A percentile compares a stretch with the other conserved stretches of the same genome.
These are phyloP conservation scores for Coemansia sp. DNA, from an alignment of 192 early-diverging fungal species.

Conservation along the genomic window DNA sequence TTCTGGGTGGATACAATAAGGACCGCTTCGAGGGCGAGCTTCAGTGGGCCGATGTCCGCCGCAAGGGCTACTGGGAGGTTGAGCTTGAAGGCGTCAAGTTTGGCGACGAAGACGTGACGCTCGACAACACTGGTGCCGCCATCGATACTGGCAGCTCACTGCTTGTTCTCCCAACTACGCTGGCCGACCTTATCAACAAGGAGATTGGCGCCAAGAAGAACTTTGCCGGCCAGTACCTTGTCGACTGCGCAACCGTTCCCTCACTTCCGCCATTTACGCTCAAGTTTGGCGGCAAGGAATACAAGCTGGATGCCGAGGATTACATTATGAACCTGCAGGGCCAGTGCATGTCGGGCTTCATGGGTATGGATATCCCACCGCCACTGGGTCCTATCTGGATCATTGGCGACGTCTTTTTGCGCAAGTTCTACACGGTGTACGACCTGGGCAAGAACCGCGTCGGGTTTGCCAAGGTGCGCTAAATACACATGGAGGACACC, in stretches of 20 bases:
- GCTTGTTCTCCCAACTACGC: slow-evolving; percentile 68
- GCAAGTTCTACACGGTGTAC: slow-evolving; percentile 73
- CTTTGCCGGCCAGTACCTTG: slow-evolving; percentile 81
- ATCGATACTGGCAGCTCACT: slow-evolving; percentile 94
- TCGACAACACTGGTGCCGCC: slow-evolving; percentile 70
- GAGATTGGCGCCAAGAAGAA: slow-evolving; percentile 92
- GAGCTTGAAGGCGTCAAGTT: slow-evolving; percentile 74
- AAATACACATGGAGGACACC: neutral
- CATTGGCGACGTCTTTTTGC: slow-evolving; percentile 79
- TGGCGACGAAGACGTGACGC: slow-evolving; percentile 69
- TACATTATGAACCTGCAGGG: slow-evolving; percentile 65
- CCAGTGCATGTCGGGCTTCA: slow-evolving; percentile 78
- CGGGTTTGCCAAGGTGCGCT: slow-evolving; percentile 53
- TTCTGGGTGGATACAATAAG: slow-evolving; percentile 82
- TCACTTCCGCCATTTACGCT: slow-evolving; percentile 74
- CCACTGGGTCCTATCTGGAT: slow-evolving; percentile 80
- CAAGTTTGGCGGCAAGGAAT: slow-evolving; percentile 72
- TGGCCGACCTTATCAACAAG: slow-evolving; percentile 89
- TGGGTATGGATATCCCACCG: slow-evolving; percentile 88
- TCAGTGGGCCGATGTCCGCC: slow-evolving; percentile 79
- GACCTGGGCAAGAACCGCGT: slow-evolving; percentile 56
- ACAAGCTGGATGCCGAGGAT: slow-evolving; percentile 60
- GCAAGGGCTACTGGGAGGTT: slow-evolving; percentile 98
- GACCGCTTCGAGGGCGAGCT: slow-evolving; percentile 70
- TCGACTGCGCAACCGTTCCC: slow-evolving; percentile 74